phyloP scores from a whole-genome alignment of 2,329 filamentous ascomycete species.

The Neoarthrinium moseri region DNA sequence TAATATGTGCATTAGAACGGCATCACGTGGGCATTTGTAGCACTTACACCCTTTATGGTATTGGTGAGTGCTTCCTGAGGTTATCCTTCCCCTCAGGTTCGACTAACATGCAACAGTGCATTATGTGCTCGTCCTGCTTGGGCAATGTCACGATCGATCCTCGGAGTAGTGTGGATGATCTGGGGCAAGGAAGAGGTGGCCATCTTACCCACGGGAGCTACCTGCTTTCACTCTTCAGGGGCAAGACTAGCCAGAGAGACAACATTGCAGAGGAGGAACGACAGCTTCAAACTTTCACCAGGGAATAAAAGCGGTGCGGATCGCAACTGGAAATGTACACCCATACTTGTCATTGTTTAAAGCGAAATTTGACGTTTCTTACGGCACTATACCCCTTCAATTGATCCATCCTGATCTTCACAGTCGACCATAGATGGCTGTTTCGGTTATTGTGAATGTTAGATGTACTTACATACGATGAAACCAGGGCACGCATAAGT shows the following conservation, averaged over 20 bases:
- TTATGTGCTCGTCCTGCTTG: conserved; percentile 14
- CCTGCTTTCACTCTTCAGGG: not conserved
- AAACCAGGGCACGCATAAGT: too few relatives aligned
- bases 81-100: not conserved
- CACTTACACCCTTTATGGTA: conserved; percentile 58
- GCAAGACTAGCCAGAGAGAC: not conserved
- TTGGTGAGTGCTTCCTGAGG: conserved; percentile 26
- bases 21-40: conserved; percentile 65
- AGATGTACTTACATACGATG: too few relatives aligned
- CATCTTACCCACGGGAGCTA: conserved; percentile 1
- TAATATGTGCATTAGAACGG: conserved; percentile 35
- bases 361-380: too few relatives aligned
- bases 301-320: too few relatives aligned
- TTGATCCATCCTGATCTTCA: too few relatives aligned
- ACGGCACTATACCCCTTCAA: too few relatives aligned
- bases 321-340: too few relatives aligned
- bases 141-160: conserved; percentile 16
- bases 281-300: not conserved
- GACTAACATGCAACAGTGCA: conserved; percentile 10
- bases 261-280: not conserved
- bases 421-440: too few relatives aligned
- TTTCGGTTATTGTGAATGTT: too few relatives aligned
- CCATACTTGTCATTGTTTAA: too few relatives aligned
- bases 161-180: conserved; percentile 3
- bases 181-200: not conserved